These are phyloP conservation scores for Scleroderma citrinum DNA, from an alignment of 768 basidiomycete species.

Conservation along the genomic window DNA sequence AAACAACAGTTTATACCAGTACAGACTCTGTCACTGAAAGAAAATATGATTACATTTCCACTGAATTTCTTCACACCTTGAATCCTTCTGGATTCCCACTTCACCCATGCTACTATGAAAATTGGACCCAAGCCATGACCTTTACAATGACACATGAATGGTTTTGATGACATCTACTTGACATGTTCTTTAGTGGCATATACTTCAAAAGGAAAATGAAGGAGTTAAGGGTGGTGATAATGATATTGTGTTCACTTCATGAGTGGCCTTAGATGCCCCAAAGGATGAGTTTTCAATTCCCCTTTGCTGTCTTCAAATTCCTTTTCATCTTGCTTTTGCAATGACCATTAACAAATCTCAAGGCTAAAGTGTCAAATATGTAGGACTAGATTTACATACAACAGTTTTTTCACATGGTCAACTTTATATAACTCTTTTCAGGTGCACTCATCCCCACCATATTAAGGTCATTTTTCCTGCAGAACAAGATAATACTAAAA, in stretches of 20 bases:
- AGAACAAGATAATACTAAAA: background rate
- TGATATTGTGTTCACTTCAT: conserved; percentile 24
- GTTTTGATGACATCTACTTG: conserved; percentile 10
- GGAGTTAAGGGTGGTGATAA: conserved; percentile 1
- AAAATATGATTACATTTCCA: conserved; percentile 21
- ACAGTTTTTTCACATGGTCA: conserved; percentile 27
- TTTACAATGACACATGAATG: too few species aligned
- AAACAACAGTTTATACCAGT: conserved; percentile 18
- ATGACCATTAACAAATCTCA: conserved; percentile 34
- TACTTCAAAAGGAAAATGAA: conserved; percentile 23
- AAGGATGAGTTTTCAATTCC: conserved; percentile 15
- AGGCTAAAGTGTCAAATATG: conserved; percentile 27
- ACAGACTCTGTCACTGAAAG: conserved; percentile 25
- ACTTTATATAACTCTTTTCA: conserved; percentile 14
- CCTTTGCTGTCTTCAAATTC: conserved; percentile 15
- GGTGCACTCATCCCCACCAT: background rate
- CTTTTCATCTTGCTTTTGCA: conserved; percentile 20
- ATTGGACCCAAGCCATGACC: conserved; percentile 12
- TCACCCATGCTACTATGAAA: conserved; percentile 39
- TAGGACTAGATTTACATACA: conserved; percentile 26
- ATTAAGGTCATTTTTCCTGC: background rate
- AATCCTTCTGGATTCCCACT: conserved; percentile 35
- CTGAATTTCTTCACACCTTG: conserved; percentile 37
- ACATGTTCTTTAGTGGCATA: conserved; percentile 19
- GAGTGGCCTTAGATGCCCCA: conserved; percentile 19